Base-by-base conservation (phyloP, 2,329 filamentous ascomycete species). In the Ophiobolus disseminans region DNA sequence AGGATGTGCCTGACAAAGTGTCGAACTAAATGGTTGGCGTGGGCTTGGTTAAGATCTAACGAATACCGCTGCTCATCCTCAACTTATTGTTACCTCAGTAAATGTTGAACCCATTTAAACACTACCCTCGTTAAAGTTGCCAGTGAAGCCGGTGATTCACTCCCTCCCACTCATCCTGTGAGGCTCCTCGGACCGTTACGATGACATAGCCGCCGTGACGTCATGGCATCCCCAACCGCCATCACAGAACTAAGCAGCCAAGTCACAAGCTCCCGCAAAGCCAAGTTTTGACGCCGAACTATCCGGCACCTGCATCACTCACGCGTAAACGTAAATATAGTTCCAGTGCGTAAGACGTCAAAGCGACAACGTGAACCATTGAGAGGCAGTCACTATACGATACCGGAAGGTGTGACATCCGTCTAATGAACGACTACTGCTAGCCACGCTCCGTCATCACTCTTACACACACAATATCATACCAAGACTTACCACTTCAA, bases 1-100 rank as follows among this genome's bases (percentile, higher is more conserved):
- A 76, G 58, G 55, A 80, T 7, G 72, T 81, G 9, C 76, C 80
- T 7, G 66, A 76, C 10, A 80, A 81, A 67, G 58, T 78, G 64
- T 79, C 76, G 36, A 79, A 80, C 61, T 80, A 76, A 20, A 42
- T 4, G 19, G 22, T 14, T 23, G 36, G 25, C 5, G n/a, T 8
- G n/a, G n/a, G n/a, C n/a, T n/a, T n/a, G n/a, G n/a, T n/a, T n/a
- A n/a, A n/a, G n/a, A n/a, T n/a, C n/a, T n/a, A n/a, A n/a, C n/a
- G n/a, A n/a, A n/a, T n/a, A n/a, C n/a, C n/a, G n/a, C n/a, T n/a
- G n/a, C n/a, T n/a, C n/a, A n/a, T n/a, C n/a, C n/a, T n/a, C n/a
- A n/a, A n/a, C n/a, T n/a, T n/a, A n/a, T n/a, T n/a, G n/a, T n/a
- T n/a, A n/a, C n/a, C n/a, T n/a, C n/a, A n/a, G n/a, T n/a, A n/a